These are phyloP conservation scores for Lactarius trivialis DNA, from an alignment of 768 basidiomycete genomes.

Conservation along the genomic window DNA sequence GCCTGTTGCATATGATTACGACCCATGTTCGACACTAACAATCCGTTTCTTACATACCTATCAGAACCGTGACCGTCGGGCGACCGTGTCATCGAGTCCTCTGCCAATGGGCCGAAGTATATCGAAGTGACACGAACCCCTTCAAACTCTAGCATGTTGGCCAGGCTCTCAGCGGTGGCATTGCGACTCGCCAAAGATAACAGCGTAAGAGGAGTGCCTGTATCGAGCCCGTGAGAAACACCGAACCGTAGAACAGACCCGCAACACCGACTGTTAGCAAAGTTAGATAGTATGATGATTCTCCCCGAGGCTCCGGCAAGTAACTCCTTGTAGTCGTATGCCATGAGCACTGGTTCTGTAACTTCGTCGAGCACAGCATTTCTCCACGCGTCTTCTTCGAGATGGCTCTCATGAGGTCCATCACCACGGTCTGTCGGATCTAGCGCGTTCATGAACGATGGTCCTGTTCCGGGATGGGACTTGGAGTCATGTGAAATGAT, in stretches of 20 bases:
- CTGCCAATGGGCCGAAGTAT: conserved; percentile 9
- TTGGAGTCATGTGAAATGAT: conserved; percentile 25
- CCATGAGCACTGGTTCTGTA: conserved; percentile 27
- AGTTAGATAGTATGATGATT: conserved; percentile 27
- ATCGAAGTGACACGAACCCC: conserved; percentile 17
- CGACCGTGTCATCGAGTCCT: background rate
- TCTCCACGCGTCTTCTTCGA: conserved; percentile 19
- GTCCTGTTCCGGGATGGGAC: conserved; percentile 2
- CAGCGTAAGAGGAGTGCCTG: conserved; percentile 8
- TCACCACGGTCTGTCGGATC: background rate
- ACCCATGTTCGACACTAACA: background rate
- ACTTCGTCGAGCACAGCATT: conserved; percentile 24
- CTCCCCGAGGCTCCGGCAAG: conserved; percentile 29
- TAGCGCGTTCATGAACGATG: background rate
- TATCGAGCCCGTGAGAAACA: background rate
- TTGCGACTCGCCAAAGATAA: conserved; percentile 5
- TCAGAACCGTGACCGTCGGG: background rate
- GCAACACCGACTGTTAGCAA: conserved; percentile 16
- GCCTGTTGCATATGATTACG: background rate
- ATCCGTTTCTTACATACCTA: background rate
- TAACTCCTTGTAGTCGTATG: conserved; percentile 27
- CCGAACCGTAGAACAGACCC: background rate
- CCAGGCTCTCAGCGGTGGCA: conserved; percentile 10
- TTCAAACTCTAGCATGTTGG: conserved; percentile 8
- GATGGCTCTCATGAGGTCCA: background rate